phyloP scores from a whole-genome alignment of 1,284 basidiomycete genomes.

The Ustilago hordei region DNA sequence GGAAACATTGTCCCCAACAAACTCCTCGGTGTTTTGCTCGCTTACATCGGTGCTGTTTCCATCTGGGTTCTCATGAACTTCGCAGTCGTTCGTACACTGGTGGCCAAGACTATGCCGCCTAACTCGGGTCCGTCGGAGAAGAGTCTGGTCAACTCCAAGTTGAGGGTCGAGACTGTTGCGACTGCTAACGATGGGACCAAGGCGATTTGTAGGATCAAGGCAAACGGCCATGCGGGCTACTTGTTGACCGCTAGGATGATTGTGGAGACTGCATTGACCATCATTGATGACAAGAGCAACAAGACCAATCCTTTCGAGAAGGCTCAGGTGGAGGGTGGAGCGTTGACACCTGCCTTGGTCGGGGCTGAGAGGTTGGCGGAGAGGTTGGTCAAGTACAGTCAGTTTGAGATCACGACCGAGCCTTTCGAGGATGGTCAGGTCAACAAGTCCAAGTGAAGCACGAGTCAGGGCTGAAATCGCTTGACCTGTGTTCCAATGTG shows the following conservation, averaged over 20 bases:
- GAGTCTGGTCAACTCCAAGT: conserved; percentile 8
- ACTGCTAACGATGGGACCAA: conserved; percentile 71
- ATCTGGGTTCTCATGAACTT: conserved; percentile 52
- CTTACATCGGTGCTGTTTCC: conserved; percentile 70
- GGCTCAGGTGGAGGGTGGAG: conserved; percentile 74
- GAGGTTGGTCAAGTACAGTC: conserved; percentile 75
- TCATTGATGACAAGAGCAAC: conserved; percentile 74
- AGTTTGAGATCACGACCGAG: conserved; percentile 72
- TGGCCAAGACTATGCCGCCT: conserved; percentile 15
- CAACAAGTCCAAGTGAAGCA: conserved; percentile 21
- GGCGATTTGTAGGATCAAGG: conserved; percentile 76
- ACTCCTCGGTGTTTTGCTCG: conserved; percentile 72
- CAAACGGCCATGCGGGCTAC: conserved; percentile 85
- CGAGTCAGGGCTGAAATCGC: neutral
- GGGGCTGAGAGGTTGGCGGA: conserved; percentile 80
- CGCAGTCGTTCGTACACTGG: conserved; percentile 11
- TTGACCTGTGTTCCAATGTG: too few relatives aligned
- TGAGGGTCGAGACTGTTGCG: conserved; percentile 66
- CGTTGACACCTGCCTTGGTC: conserved; percentile 82
- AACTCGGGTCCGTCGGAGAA: conserved; percentile 38
- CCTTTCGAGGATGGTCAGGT: conserved; percentile 11
- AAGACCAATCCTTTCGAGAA: conserved; percentile 71
- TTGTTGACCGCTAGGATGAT: conserved; percentile 78
- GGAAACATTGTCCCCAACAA: conserved; percentile 73
- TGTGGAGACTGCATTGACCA: conserved; percentile 79